Conservation (phyloP, 352 stramenopile genomes). For the Pythium oligandrum region DNA sequence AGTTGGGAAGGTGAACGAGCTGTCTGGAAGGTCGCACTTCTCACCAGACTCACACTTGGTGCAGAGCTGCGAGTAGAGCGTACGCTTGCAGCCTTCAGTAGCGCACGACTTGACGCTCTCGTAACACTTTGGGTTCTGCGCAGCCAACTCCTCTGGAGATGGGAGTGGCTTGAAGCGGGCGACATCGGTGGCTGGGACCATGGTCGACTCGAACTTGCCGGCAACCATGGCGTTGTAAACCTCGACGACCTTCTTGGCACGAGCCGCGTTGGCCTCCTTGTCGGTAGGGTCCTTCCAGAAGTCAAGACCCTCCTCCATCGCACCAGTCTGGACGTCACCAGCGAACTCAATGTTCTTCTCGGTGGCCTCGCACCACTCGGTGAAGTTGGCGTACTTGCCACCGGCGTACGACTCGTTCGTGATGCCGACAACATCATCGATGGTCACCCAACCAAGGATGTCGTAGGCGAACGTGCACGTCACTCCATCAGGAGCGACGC, state of each 20-base stretch:
- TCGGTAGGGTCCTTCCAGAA: conserved; percentile 72
- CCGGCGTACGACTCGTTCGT: conserved; percentile 48
- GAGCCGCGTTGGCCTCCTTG: conserved; percentile 40
- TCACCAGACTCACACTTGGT: conserved; percentile 28
- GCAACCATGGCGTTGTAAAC: conserved; percentile 40
- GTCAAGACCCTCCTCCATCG: conserved; percentile 31
- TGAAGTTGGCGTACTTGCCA: conserved; percentile 59
- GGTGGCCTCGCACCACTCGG: conserved; percentile 54
- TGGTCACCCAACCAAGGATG: conserved; percentile 68
- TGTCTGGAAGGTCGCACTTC: conserved; percentile 23
- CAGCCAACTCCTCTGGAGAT: conserved; percentile 32
- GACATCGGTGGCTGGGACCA: conserved; percentile 33
- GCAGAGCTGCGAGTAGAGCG: conserved; percentile 71
- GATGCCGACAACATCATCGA: conserved; percentile 78
- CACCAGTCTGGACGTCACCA: conserved; percentile 26
- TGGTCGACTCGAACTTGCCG: conserved; percentile 26
- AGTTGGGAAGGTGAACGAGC: conserved; percentile 52
- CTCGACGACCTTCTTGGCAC: conserved; percentile 39
- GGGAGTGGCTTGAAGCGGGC: conserved; percentile 44
- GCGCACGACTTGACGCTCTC: conserved; percentile 48
- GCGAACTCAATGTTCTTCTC: conserved; percentile 56
- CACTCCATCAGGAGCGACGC: conserved; percentile 54
- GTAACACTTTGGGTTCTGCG: conserved; percentile 67
- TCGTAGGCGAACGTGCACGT: conserved; percentile 78
- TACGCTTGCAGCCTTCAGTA: conserved; percentile 56